These are phyloP conservation scores for Triglochin maritima DNA, from an alignment of 106 monocot genomes.

Conservation along the genomic window DNA sequence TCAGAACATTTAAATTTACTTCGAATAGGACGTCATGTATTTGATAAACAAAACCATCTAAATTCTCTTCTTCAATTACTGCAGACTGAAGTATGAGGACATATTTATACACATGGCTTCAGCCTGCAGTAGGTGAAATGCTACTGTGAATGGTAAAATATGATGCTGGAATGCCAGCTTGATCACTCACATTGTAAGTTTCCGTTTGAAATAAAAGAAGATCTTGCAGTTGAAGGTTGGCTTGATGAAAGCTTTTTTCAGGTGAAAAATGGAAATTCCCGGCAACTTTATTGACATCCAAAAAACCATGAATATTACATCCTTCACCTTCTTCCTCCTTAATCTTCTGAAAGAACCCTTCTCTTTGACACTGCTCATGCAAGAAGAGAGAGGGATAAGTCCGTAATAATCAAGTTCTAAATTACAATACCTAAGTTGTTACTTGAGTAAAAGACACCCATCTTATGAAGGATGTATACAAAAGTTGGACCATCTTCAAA, in stretches of 20 bases:
- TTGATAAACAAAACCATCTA: too few relatives aligned
- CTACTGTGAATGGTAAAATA: not conserved
- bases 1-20: not conserved
- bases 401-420: too few relatives aligned
- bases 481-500: too few relatives aligned
- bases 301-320: constrained; percentile 87
- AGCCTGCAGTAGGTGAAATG: not conserved
- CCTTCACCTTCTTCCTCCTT: constrained; percentile 98
- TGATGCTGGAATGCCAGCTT: not conserved
- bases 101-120: not conserved
- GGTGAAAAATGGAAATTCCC: constrained; percentile 97
- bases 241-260: constrained; percentile 77
- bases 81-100: too few relatives aligned
- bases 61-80: too few relatives aligned
- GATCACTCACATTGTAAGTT: constrained; percentile 51
- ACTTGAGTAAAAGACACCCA: too few relatives aligned
- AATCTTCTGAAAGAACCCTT: constrained; percentile 77
- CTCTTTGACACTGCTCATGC: constrained; percentile 67
- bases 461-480: too few relatives aligned
- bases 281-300: constrained; percentile 98
- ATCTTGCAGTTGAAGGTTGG: constrained; percentile 46
- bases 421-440: too few relatives aligned
- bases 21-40: too few relatives aligned
- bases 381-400: not conserved
- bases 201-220: constrained; percentile 55